phyloP scores from a whole-genome alignment of 2,329 filamentous ascomycete genomes.

The Lasiodiplodia theobromae region DNA sequence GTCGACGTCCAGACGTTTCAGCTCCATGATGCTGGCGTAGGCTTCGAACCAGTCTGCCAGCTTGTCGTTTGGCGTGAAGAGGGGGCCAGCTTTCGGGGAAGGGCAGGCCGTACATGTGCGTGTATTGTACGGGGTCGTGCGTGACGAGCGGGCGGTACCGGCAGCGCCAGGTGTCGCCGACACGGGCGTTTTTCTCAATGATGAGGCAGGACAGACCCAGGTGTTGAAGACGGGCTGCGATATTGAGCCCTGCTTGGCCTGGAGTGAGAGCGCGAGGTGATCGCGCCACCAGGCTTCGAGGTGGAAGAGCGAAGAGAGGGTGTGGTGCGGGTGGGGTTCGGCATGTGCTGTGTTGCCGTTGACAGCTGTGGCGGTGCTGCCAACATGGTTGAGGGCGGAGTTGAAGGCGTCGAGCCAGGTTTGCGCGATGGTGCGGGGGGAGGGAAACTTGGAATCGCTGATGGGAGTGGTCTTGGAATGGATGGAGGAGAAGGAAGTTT shows the following conservation, averaged over 20 bases:
- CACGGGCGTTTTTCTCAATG: conserved; percentile 53
- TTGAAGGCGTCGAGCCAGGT: conserved; percentile 41
- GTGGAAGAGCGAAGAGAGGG: conserved; percentile 47
- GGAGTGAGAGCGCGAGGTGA: conserved; percentile 58
- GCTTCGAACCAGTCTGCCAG: conserved; percentile 72
- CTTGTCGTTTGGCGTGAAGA: conserved; percentile 77
- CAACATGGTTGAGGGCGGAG: conserved; percentile 30
- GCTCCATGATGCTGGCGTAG: conserved; percentile 68
- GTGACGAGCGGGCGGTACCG: conserved; percentile 65
- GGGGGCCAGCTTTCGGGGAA: conserved; percentile 71
- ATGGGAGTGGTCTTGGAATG: conserved; percentile 31
- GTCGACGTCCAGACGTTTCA: conserved; percentile 75
- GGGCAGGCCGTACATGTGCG: conserved; percentile 63
- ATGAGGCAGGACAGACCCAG: conserved; percentile 51
- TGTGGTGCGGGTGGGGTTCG: conserved; percentile 28
- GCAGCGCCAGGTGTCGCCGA: conserved; percentile 60
- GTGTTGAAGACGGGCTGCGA: conserved; percentile 49
- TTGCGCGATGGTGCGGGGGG: conserved; percentile 36
- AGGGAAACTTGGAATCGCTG: not conserved
- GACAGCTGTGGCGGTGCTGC: not conserved
- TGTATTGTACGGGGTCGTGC: conserved; percentile 69
- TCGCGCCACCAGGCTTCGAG: conserved; percentile 65
- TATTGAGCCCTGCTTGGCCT: conserved; percentile 42
- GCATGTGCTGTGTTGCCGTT: too few species aligned
- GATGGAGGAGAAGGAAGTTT: conserved; percentile 32